A percentile compares a stretch with the other conserved stretches of the same genome.
Evolutionary conservation across 306 rosid species (phyloP).

Genomic region (Cucurbita pepo): DNA sequence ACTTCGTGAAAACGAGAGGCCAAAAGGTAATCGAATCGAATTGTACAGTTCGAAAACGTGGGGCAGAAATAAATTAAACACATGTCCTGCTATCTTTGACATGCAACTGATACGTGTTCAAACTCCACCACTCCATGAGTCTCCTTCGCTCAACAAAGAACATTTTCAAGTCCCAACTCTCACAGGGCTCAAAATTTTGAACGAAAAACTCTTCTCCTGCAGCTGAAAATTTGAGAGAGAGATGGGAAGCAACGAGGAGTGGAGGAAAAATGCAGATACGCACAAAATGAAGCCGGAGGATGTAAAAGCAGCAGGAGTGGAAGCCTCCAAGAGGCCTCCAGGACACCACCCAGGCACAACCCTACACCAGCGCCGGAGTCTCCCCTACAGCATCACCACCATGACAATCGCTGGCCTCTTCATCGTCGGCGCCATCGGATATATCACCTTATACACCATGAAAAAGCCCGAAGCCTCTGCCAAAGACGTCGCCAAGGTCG

Average conservation of each 20-base stretch:
- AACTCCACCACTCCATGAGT: not conserved
- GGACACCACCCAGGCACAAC: constrained; percentile 29
- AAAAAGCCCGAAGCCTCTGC: constrained; percentile 67
- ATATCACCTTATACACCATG: constrained; percentile 26
- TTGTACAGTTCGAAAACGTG: not conserved
- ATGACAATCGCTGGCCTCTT: constrained; percentile 28
- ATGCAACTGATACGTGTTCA: not conserved
- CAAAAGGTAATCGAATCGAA: not conserved
- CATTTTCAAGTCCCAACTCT: not conserved
- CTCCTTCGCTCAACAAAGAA: not conserved
- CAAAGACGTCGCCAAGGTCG: constrained; percentile 46
- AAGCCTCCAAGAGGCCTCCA: constrained; percentile 48
- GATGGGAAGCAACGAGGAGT: constrained; percentile 27
- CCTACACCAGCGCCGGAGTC: constrained; percentile 56
- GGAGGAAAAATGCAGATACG: constrained; percentile 53
- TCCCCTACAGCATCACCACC: constrained; percentile 26
- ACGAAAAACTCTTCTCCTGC: not conserved
- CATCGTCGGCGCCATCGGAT: constrained; percentile 26
- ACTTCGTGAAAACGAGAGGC: not conserved
- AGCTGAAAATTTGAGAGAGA: not conserved
- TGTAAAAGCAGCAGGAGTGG: constrained; percentile 44
- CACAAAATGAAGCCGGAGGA: constrained; percentile 42
- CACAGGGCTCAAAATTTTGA: not conserved
- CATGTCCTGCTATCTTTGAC: not conserved
- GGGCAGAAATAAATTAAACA: not conserved